Evolutionary conservation across 148 eudicot genomes (phyloP).

Genomic region (Polygonum aviculare): DNA sequence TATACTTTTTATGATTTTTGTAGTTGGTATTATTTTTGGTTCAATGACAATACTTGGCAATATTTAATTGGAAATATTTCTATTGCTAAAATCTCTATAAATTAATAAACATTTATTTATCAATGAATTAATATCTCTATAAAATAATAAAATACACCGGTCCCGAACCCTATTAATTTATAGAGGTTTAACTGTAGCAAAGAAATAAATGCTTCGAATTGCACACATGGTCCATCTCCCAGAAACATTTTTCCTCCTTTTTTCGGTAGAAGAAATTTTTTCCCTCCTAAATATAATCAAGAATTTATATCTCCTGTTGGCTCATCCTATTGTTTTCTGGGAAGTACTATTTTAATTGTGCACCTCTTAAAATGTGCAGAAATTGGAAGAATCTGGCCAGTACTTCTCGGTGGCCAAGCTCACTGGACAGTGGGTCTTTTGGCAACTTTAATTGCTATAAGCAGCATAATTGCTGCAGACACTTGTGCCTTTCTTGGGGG

Average conservation of each 20-base stretch:
- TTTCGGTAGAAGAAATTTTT: not conserved
- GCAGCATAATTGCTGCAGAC: conserved; percentile 97
- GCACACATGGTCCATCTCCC: not conserved
- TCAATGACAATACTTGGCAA: no score
- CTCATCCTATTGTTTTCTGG: not conserved
- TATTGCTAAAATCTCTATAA: no score
- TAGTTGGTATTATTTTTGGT: no score
- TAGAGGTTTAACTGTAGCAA: no score
- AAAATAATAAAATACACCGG: no score
- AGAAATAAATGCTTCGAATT: not conserved
- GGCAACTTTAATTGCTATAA: conserved; percentile 65
- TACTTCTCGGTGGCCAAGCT: conserved; percentile 80
- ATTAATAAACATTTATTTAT: no score
- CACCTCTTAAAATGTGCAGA: conserved; percentile 28
- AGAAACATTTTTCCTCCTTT: not conserved
- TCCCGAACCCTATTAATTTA: no score
- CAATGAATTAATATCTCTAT: no score
- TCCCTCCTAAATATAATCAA: not conserved
- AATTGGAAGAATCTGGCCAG: conserved; percentile 71
- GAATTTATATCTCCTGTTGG: not conserved
- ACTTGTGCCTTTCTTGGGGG: conserved; percentile 93
- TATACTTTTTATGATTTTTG: no score
- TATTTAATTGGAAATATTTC: no score
- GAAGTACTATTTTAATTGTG: conserved; percentile 9
- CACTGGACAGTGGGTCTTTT: conserved; percentile 98